Base-by-base conservation (phyloP, 1,284 basidiomycete genomes). In the Cutaneotrichosporon sp. region DNA sequence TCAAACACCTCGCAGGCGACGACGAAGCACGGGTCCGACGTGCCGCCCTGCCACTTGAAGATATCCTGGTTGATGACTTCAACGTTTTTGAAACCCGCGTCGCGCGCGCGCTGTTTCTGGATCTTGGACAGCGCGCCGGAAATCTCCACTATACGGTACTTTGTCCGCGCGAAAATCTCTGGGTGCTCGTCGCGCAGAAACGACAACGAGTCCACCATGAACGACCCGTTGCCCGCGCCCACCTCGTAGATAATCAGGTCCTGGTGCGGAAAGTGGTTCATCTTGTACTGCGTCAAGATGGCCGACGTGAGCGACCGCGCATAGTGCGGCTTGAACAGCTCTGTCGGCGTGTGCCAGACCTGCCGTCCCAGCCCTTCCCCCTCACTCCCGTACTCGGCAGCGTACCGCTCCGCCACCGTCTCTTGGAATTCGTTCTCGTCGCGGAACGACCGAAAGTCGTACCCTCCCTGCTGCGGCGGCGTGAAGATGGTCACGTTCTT, bases 261-360 rank as follows among this genome's bases (percentile, higher is more conserved):
- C 73, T 96, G 87, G 69, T 96, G 93, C 1, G 93, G 93, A 70
- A 91, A 97, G 69, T 93, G 87, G 70, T 92, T 90, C 60, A 90
- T 80, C 67, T 96, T 84, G 76, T 97, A 97, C 67, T 94, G 88
- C 1, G 86, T 85, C 20, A 91, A 83, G 20, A 97, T 80, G 66
- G 90, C 96, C 49, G 85, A 83, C 4, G 88, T 90, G 46, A 98
- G 83, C 30, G 93, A 87, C 64, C 86, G 84, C 33, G 91, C 94
- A 68, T 94, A 99, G 81, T 87, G 89, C 10, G 96, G 96, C 90
- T 94, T 91, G 80, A 98, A 97, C 37, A 99, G 77, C 72, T 98
- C 94, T 2, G 92, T 97, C 0, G 96, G 96, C 0, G 96, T 99
- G 76, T 99, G 96, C 96, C 96, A 99, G 50, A 98, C 80, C 73